Evolutionary conservation across 1,284 basidiomycete species (phyloP).

Genomic region (Phellinidium pouzarii): DNA sequence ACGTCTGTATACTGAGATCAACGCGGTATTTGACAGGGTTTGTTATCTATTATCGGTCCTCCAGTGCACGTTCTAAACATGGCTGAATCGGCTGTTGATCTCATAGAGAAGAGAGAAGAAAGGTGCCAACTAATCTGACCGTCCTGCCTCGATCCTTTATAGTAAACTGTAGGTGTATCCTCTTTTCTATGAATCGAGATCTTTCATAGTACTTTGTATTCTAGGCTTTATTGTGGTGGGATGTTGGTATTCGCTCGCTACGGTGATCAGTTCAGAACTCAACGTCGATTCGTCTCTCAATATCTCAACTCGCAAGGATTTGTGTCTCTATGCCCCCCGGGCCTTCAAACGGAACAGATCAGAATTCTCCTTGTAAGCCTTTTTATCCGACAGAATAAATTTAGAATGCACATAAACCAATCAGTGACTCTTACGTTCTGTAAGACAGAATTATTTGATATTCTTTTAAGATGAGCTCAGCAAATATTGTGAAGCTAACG

Average conservation of each 20-base stretch:
- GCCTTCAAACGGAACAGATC: slow-evolving; percentile 26
- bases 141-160: slow-evolving; percentile 28
- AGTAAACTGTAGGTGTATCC: slow-evolving; percentile 24
- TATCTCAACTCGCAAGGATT: slow-evolving; percentile 25
- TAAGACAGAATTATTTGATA: background rate
- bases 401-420: slow-evolving; percentile 26
- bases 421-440: slow-evolving; percentile 14
- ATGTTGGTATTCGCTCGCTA: slow-evolving; percentile 30
- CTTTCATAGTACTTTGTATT: background rate
- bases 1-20: background rate
- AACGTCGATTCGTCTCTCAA: slow-evolving; percentile 29
- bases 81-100: slow-evolving; percentile 25
- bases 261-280: slow-evolving; percentile 31
- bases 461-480: slow-evolving; percentile 1
- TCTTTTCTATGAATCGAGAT: background rate
- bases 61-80: slow-evolving; percentile 31
- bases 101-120: slow-evolving; percentile 32
- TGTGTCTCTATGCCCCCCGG: slow-evolving; percentile 24
- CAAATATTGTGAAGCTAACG: slow-evolving; percentile 2
- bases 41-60: slow-evolving; percentile 24
- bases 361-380: slow-evolving; percentile 27
- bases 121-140: slow-evolving; percentile 33
- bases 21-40: slow-evolving; percentile 1
- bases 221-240: slow-evolving; percentile 27
- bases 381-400: slow-evolving; percentile 24